Conservation (phyloP, 1,284 basidiomycete genomes). For the Fomitopsis betulina region DNA sequence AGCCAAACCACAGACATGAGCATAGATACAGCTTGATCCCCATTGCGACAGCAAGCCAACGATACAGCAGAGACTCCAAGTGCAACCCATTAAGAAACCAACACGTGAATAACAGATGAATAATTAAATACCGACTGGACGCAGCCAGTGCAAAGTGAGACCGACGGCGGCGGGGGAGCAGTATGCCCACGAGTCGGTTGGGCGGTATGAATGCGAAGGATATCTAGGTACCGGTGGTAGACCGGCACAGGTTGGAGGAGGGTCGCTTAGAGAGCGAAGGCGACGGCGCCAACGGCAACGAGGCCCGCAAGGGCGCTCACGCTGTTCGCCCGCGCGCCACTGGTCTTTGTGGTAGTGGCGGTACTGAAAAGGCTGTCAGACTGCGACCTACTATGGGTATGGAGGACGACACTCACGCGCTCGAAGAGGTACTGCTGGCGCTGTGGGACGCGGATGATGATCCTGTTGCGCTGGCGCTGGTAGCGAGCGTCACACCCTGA, state of each 20-base stretch:
- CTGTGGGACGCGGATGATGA: slow-evolving; percentile 1
- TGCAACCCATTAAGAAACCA: neutral
- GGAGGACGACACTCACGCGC: neutral
- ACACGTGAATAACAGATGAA: neutral
- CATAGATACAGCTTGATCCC: no score
- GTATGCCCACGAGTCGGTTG: neutral
- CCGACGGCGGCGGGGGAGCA: neutral
- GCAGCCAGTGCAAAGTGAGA: neutral
- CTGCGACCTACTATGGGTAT: neutral
- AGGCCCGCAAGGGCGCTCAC: slow-evolving; percentile 35
- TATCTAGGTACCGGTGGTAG: neutral
- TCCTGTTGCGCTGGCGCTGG: slow-evolving; percentile 7
- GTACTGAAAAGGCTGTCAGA: slow-evolving; percentile 7
- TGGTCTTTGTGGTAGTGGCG: slow-evolving; percentile 14
- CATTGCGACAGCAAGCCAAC: neutral
- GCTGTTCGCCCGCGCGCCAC: slow-evolving; percentile 27
- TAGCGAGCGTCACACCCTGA: slow-evolving; percentile 47
- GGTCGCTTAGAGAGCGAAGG: slow-evolving; percentile 32
- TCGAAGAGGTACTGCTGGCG: slow-evolving; percentile 4
- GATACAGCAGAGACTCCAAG: neutral
- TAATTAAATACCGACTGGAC: neutral
- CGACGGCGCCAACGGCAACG: slow-evolving; percentile 37
- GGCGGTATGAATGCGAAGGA: neutral
- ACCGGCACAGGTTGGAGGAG: neutral
- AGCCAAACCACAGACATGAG: no score